Base-by-base conservation (phyloP, 208 protist species). In the Wallacemonas rigidus region DNA sequence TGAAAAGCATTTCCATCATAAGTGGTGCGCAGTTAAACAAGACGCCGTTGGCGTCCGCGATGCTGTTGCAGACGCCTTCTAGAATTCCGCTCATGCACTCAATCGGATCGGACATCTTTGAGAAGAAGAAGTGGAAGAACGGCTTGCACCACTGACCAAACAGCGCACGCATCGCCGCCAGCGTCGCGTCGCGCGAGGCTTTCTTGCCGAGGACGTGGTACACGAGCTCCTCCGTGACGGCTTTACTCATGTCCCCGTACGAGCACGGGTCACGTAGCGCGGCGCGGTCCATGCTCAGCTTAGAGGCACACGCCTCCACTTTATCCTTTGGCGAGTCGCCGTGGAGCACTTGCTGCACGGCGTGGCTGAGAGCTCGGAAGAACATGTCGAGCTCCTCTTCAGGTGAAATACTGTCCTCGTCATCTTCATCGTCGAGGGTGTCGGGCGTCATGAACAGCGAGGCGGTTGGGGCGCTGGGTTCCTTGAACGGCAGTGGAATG, bases 151-250 rank as follows among this genome's bases (percentile, higher is more conserved):
- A 94, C 71, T 71, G 81, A n/a, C 64, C 71, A 69, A 95, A 89
- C n/a, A 91, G 50, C 40, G 74, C 71, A 3, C 71, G 62, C 2
- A 79, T 79, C 8, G 71, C 61, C 48, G 82, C 67, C 57, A 77
- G 58, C 15, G 48, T 58, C 39, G 67, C 60, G 15, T 63, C 56
- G 3, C 76, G 12, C 26, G 12, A 40, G n/a, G 53, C 44, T 39
- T 81, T 72, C 38, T 76, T 69, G 39, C 71, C 67, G 9, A 90
- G 62, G 2, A 85, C 48, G 74, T 93, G 78, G 63, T 80, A 69
- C 44, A 95, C 68, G n/a, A 95, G 77, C 57, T 81, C 61, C 80
- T 93, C 80, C 39, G 86, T 95, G 54, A 95, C 90, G 41, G 90
- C 60, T 73, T 84, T 76, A 79, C 87, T 88, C 54, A 96, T 67